phyloP scores from a whole-genome alignment of 1,284 basidiomycete species.

The Tausonia pullulans region DNA sequence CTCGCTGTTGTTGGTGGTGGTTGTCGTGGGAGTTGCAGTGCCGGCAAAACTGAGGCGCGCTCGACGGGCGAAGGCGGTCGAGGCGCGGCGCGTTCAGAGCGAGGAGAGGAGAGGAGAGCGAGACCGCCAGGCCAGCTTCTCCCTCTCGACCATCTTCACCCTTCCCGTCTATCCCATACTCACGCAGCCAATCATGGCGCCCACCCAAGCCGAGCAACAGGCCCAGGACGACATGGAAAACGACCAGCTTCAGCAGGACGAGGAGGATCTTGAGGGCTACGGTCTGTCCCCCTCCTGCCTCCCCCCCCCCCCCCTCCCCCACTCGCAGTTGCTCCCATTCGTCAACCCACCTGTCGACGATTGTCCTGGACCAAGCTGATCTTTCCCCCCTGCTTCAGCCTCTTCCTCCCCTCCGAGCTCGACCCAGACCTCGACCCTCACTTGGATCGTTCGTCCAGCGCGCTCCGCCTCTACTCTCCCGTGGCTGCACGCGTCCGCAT shows the following conservation, averaged over 20 bases:
- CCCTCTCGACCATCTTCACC: neutral
- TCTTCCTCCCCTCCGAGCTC: constrained; percentile 34
- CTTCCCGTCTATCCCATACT: neutral
- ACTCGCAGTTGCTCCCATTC: neutral
- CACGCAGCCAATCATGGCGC: neutral
- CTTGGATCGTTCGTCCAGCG: constrained; percentile 33
- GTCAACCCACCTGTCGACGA: constrained; percentile 3
- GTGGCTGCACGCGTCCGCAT: no score
- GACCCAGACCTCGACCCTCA: constrained; percentile 34
- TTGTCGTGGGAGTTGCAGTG: no score
- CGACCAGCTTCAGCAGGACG: constrained; percentile 1
- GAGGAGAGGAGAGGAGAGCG: neutral
- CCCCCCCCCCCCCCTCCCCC: neutral
- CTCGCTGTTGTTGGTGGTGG: no score
- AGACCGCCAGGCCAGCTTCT: neutral
- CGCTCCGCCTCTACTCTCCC: neutral
- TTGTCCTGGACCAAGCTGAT: neutral
- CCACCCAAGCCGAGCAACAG: neutral
- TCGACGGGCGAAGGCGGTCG: no score
- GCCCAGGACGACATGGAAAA: neutral
- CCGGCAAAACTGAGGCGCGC: no score
- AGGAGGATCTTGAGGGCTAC: constrained; percentile 11
- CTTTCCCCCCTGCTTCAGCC: constrained; percentile 23
- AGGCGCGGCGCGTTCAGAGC: no score
- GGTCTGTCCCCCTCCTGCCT: constrained; percentile 1